phyloP scores from a whole-genome alignment of 495 filamentous ascomycete genomes.

The Mycothermus thermophilus region DNA sequence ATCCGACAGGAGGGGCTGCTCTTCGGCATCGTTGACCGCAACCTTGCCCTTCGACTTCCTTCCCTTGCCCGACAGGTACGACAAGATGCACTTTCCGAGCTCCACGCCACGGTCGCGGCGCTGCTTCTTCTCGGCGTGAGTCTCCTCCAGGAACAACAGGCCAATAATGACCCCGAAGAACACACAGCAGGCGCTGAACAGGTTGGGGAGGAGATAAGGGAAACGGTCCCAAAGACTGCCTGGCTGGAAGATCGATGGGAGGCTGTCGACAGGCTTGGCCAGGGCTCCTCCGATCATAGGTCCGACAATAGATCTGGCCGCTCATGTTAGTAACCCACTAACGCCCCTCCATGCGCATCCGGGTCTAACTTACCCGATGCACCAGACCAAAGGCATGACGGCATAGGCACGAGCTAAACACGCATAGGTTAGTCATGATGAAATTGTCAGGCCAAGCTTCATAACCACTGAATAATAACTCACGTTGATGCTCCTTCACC shows the following conservation, averaged over 20 bases:
- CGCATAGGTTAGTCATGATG: too few species aligned
- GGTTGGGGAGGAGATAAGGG: conserved; percentile 86
- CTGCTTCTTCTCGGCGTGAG: conserved; percentile 70
- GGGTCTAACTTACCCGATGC: conserved; percentile 52
- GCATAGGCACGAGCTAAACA: conserved; percentile 68
- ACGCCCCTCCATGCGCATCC: background rate
- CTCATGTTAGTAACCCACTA: conserved; percentile 5
- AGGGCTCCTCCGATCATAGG: conserved; percentile 81
- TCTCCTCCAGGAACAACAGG: conserved; percentile 87
- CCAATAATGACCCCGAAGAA: conserved; percentile 67
- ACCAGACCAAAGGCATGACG: conserved; percentile 98
- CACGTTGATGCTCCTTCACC: conserved; percentile 79
- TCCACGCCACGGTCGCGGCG: conserved; percentile 63
- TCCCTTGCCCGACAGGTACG: conserved; percentile 22
- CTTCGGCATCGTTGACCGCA: conserved; percentile 27
- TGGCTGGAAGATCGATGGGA: conserved; percentile 59
- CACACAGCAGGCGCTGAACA: conserved; percentile 74
- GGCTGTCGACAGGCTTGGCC: conserved; percentile 70
- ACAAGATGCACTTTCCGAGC: conserved; percentile 59
- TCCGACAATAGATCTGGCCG: conserved; percentile 57
- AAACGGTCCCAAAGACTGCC: conserved; percentile 69
- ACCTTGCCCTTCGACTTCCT: conserved; percentile 2
- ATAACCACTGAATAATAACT: too few species aligned
- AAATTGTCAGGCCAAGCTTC: too few species aligned
- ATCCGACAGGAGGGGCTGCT: conserved; percentile 38